Conservation (phyloP, 352 stramenopile species). For the Phytophthora cryptogea region DNA sequence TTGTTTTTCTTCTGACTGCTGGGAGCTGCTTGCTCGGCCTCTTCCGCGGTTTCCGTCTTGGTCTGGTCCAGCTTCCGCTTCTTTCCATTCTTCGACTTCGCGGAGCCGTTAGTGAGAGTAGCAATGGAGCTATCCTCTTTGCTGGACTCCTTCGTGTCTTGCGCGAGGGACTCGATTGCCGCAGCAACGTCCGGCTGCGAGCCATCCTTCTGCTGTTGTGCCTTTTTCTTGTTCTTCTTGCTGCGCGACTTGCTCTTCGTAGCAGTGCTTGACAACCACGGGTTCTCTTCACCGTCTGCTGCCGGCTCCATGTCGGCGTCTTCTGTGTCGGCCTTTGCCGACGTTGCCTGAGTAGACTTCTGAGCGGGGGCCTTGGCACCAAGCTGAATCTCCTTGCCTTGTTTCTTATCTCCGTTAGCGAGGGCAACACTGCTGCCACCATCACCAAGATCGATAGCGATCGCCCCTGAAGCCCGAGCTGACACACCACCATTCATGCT, state of each 20-base stretch:
- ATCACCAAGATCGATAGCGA: constrained; percentile 79
- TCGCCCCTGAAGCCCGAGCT: constrained; percentile 59
- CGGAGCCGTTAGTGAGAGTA: constrained; percentile 27
- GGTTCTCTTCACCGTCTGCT: constrained; percentile 60
- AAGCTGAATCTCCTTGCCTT: constrained; percentile 37
- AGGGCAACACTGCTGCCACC: constrained; percentile 29
- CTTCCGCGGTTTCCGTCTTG: constrained; percentile 11
- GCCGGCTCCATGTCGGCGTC: constrained; percentile 27
- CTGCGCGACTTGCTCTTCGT: constrained; percentile 69
- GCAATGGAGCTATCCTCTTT: constrained; percentile 21
- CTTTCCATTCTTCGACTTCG: constrained; percentile 40
- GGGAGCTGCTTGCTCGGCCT: constrained; percentile 8
- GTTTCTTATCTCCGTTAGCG: constrained; percentile 30
- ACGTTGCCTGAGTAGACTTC: constrained; percentile 5
- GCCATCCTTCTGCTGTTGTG: constrained; percentile 43
- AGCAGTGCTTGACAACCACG: constrained; percentile 55
- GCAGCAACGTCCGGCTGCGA: constrained; percentile 46
- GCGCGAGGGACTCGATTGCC: constrained; percentile 65
- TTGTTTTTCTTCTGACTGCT: constrained; percentile 47
- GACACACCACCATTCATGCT: constrained; percentile 78
- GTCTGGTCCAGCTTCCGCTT: constrained; percentile 56
- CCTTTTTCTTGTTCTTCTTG: constrained; percentile 69
- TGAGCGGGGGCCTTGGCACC: constrained; percentile 30
- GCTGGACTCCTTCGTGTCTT: constrained; percentile 43
- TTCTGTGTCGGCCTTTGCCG: constrained; percentile 23